phyloP scores from a whole-genome alignment of 768 basidiomycete species.

The Chalciporus chontae region DNA sequence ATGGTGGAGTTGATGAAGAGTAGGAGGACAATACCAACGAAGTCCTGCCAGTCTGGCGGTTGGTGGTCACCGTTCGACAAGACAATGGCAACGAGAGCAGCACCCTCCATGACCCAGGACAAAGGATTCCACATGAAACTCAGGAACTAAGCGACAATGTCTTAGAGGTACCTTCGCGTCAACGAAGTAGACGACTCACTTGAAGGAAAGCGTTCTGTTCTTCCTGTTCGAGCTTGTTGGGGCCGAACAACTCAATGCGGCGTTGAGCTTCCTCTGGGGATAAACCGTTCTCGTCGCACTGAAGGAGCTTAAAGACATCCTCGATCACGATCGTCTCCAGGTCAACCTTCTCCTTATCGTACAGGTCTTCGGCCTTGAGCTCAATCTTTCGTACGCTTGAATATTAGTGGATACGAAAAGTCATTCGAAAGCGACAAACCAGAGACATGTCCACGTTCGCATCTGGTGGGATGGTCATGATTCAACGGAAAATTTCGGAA shows the following conservation, averaged over 20 bases:
- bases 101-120: conserved; percentile 99
- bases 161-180: background rate
- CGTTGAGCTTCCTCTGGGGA: conserved; percentile 67
- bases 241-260: conserved; percentile 91
- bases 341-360: conserved; percentile 99
- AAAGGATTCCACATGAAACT: conserved; percentile 99
- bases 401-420: background rate
- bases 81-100: conserved; percentile 90
- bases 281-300: conserved; percentile 84
- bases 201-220: conserved; percentile 91
- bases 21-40: conserved; percentile 91
- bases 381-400: conserved; percentile 50
- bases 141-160: conserved; percentile 53
- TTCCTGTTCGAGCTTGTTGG: conserved; percentile 90
- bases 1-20: conserved; percentile 93
- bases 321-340: conserved; percentile 95
- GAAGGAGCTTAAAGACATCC: conserved; percentile 94
- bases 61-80: conserved; percentile 87
- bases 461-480: conserved; percentile 41
- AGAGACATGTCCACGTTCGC: conserved; percentile 86
- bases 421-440: conserved; percentile 36
- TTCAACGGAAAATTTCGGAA: background rate
- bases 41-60: conserved; percentile 96
- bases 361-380: conserved; percentile 88
- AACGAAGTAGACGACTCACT: conserved; percentile 35